phyloP scores from a whole-genome alignment of 2,329 filamentous ascomycete genomes.

The Exophiala spinifera region DNA sequence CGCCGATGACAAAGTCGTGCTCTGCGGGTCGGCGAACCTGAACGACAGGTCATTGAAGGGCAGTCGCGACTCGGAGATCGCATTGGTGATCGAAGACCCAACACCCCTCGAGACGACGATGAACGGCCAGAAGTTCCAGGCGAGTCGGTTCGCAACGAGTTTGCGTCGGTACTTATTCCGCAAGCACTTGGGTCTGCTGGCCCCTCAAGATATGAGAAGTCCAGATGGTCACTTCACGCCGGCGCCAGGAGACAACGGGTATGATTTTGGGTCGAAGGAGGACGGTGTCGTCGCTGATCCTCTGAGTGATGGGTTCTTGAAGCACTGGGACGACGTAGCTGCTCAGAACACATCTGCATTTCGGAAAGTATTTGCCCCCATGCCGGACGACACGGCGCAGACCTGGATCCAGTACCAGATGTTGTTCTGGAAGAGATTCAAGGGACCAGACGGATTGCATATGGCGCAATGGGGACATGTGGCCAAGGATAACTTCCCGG shows the following conservation, averaged over 20 bases:
- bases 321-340: constrained; percentile 57
- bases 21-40: constrained; percentile 84
- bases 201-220: constrained; percentile 65
- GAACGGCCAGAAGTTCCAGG: constrained; percentile 72
- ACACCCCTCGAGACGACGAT: constrained; percentile 67
- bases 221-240: constrained; percentile 57
- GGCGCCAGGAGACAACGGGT: constrained; percentile 53
- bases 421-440: constrained; percentile 41
- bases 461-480: constrained; percentile 82
- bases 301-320: constrained; percentile 53
- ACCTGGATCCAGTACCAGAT: constrained; percentile 43
- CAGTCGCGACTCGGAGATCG: constrained; percentile 84
- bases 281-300: constrained; percentile 55
- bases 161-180: constrained; percentile 80
- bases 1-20: constrained; percentile 76
- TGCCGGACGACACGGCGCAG: constrained; percentile 50
- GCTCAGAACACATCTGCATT: constrained; percentile 59
- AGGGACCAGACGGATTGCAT: constrained; percentile 42
- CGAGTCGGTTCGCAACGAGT: constrained; percentile 76
- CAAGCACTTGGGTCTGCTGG: constrained; percentile 80
- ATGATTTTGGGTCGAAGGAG: constrained; percentile 51
- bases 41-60: constrained; percentile 88
- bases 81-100: constrained; percentile 83
- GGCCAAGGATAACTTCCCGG: constrained; percentile 68
- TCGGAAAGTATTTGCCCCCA: constrained; percentile 59